A percentile compares a stretch with the other conserved stretches of the same genome.
Evolutionary conservation across 352 stramenopile genomes (phyloP).

Genomic region (Aphanomyces astaci): DNA sequence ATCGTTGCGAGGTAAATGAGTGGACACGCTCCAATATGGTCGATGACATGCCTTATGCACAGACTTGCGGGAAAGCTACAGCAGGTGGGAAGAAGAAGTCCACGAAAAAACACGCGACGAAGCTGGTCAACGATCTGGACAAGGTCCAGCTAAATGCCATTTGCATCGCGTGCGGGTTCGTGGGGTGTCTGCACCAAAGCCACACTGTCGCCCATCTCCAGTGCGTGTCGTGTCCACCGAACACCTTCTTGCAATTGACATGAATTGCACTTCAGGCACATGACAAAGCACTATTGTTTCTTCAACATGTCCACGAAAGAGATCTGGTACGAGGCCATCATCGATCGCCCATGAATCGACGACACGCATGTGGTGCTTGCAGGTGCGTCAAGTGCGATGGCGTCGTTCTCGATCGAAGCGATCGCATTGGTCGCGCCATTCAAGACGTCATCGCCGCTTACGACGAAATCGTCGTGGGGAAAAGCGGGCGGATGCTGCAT

Average conservation of each 20-base stretch:
- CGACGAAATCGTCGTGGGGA: conserved; percentile 33
- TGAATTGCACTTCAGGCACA: conserved; percentile 19
- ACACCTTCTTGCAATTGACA: not conserved
- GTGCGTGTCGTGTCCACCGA: conserved; percentile 25
- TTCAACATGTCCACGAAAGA: conserved; percentile 40
- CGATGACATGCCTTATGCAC: not conserved
- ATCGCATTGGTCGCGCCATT: not conserved
- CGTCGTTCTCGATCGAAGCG: not conserved
- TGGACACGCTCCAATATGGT: not conserved
- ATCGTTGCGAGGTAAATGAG: conserved; percentile 1
- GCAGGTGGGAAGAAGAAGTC: not conserved
- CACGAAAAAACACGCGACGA: not conserved
- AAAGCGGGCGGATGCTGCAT: conserved; percentile 14
- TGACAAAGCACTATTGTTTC: conserved; percentile 55
- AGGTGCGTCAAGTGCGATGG: conserved; percentile 20
- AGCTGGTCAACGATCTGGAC: not conserved
- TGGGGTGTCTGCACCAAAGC: conserved; percentile 43
- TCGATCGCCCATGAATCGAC: too few relatives aligned
- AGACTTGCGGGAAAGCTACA: not conserved
- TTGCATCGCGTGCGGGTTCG: conserved; percentile 52
- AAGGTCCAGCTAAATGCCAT: conserved; percentile 22
- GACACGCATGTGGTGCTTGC: not conserved
- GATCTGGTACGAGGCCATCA: conserved; percentile 37
- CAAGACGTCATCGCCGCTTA: conserved; percentile 25
- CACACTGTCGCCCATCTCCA: conserved; percentile 46